Evolutionary conservation across 1,139 yeast species (phyloP).

Genomic region (Eremothecium cymbalariae): DNA sequence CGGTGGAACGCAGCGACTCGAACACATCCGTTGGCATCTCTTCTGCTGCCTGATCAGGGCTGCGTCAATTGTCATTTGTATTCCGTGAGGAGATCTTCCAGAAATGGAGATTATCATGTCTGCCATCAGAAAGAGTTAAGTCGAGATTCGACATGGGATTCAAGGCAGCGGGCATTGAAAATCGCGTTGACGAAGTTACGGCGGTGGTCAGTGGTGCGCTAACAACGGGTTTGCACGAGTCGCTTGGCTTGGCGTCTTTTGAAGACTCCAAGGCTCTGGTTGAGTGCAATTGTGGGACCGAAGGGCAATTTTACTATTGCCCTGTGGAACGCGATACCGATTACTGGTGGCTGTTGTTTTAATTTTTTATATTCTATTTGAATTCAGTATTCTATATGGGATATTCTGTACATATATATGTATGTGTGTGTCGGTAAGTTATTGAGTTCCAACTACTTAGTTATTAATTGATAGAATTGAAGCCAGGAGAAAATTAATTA

Average conservation of each 20-base stretch:
- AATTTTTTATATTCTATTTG: too few species aligned
- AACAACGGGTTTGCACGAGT: not conserved
- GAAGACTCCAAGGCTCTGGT: conserved; percentile 24
- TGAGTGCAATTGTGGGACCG: conserved; percentile 34
- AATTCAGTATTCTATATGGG: too few species aligned
- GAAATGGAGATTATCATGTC: conserved; percentile 19
- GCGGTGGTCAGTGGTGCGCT: conserved; percentile 16
- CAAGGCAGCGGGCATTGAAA: conserved; percentile 27
- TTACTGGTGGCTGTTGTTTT: conserved; percentile 22
- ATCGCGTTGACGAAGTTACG: conserved; percentile 17
- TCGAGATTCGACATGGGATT: conserved; percentile 22
- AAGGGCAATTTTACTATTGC: conserved; percentile 3
- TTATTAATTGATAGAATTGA: too few species aligned
- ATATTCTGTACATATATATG: too few species aligned
- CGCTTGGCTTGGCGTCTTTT: conserved; percentile 7
- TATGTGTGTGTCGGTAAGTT: too few species aligned
- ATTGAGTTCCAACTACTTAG: too few species aligned
- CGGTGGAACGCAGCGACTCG: conserved; percentile 31
- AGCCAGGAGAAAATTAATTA: too few species aligned
- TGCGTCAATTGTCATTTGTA: conserved; percentile 9
- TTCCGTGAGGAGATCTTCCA: conserved; percentile 26
- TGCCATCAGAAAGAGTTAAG: conserved; percentile 23
- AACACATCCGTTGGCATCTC: conserved; percentile 1
- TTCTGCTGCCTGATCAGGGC: conserved; percentile 3
- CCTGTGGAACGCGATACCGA: conserved; percentile 32